These are phyloP conservation scores for Pontederia paniculata DNA, from an alignment of 176 grass and related monocot genomes.

Conservation along the genomic window DNA sequence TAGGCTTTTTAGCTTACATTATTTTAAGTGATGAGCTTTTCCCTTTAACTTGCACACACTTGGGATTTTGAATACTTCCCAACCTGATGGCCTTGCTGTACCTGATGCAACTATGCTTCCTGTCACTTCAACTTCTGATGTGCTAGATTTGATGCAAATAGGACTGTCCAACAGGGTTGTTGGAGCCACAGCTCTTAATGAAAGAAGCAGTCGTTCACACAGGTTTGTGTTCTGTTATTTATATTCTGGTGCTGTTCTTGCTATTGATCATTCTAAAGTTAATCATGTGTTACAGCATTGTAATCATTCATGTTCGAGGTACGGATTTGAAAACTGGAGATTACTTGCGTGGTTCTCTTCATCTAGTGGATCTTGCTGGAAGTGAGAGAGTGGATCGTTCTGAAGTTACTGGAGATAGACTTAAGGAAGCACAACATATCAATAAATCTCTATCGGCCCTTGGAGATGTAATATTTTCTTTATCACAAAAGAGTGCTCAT, in stretches of 20 bases:
- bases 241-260: neutral
- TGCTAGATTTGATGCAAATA: slow-evolving; percentile 79
- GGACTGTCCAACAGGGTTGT: slow-evolving; percentile 83
- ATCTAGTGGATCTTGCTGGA: slow-evolving; percentile 22
- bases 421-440: slow-evolving; percentile 18
- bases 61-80: slow-evolving; percentile 84
- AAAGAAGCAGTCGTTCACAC: slow-evolving; percentile 97
- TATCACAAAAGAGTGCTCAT: slow-evolving; percentile 11
- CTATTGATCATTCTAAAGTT: neutral
- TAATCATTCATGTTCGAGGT: slow-evolving; percentile 20
- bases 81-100: slow-evolving; percentile 81
- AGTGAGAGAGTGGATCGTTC: slow-evolving; percentile 23
- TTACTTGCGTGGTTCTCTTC: slow-evolving; percentile 6
- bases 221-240: slow-evolving; percentile 27
- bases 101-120: slow-evolving; percentile 83
- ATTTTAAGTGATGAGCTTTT: neutral
- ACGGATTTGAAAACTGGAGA: slow-evolving; percentile 4
- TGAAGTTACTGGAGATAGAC: slow-evolving; percentile 16
- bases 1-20: too few relatives aligned
- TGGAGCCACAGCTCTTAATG: slow-evolving; percentile 85
- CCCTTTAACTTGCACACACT: slow-evolving; percentile 59
- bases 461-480: slow-evolving; percentile 22
- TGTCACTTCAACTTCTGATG: slow-evolving; percentile 78
- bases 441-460: slow-evolving; percentile 19
- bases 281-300: slow-evolving; percentile 3